Evolutionary conservation across 2,329 filamentous ascomycete genomes (phyloP).

Genomic region (Nothopassalora personata): DNA sequence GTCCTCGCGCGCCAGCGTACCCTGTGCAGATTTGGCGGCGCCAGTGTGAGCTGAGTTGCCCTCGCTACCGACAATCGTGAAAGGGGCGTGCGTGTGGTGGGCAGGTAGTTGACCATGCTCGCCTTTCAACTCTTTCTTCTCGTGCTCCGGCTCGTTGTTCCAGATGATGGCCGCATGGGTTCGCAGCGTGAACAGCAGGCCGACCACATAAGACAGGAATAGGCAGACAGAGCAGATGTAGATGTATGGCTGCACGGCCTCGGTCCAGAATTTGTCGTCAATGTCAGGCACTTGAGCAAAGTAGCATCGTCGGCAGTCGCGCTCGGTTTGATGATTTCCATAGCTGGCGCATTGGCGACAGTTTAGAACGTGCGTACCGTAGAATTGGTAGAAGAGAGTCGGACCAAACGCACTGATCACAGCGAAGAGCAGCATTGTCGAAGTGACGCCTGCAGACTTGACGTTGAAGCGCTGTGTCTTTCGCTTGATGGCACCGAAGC

Average conservation of each 20-base stretch:
- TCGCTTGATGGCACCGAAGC: constrained; percentile 92
- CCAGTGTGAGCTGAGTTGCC: background rate
- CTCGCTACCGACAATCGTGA: background rate
- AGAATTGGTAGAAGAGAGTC: constrained; percentile 97
- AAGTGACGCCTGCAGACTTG: constrained; percentile 90
- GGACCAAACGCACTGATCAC: constrained; percentile 93
- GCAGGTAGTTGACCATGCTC: constrained; percentile 7
- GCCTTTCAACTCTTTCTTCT: constrained; percentile 34
- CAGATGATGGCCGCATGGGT: constrained; percentile 97
- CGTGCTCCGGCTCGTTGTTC: constrained; percentile 66
- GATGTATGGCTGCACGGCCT: constrained; percentile 89
- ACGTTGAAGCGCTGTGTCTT: constrained; percentile 99
- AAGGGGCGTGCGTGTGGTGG: constrained; percentile 2
- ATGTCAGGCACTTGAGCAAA: constrained; percentile 83
- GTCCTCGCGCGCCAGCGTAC: constrained; percentile 48
- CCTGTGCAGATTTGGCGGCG: constrained; percentile 7
- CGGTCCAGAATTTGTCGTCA: constrained; percentile 79
- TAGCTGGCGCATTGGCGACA: constrained; percentile 56
- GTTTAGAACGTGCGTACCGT: constrained; percentile 92
- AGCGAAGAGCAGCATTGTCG: constrained; percentile 95
- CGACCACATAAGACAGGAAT: constrained; percentile 89
- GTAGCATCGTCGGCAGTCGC: constrained; percentile 88
- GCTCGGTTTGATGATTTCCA: constrained; percentile 44
- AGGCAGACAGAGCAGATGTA: constrained; percentile 80
- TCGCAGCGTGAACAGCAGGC: constrained; percentile 88